Evolutionary conservation across 106 monocot species (phyloP), one percentile per base, ranked within the genome.

Genomic region (Chionographis japonica): DNA sequence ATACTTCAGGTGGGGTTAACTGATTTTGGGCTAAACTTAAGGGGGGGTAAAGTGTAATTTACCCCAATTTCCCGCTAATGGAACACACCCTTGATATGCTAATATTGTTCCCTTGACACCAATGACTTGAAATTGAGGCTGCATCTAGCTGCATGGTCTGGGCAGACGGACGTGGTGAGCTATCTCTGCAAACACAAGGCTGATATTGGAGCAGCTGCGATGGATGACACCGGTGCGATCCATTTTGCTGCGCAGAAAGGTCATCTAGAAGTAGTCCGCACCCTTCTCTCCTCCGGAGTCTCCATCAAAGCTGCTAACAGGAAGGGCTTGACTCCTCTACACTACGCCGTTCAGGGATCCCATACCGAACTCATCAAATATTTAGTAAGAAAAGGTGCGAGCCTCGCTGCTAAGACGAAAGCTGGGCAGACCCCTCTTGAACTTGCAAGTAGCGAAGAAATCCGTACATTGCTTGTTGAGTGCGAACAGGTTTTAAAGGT

Each of bases 181-280:
- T 92, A 73, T 71, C 92, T 97, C 41, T 92, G 92, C 85, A 80
- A 78, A 14, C 57, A 87, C 77, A 97, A 92, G 78, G 92, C 89
- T 9, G 97, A 97, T 53, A 74, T 82, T 4, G 83, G 86, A 51
- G 97, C 97, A 27, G 72, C 97, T 63, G 97, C 97, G 3, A 84
- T 92, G 89, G 97, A 97, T 51, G 92, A 97, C 73, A 97, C 92
- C 12, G 82, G 66, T 12, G 97, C 89, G 4, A 89, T 97, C 55
- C 97, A 97, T 81, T 97, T 97, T 69, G 92, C 92, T 66, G 78
- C 80, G 39, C 97, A 97, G 72, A 97, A 97, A 67, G 97, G 97
- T 57, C 92, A 97, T 65, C 50, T 77, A 0, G 86, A 92, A 56
- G 76, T 87, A 40, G 81, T 87, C 13, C 82, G 92, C 5, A 52